Percentiles rank a stretch among this genome's conserved stretches.
Evolutionary conservation across 2,329 filamentous ascomycete species (phyloP).

Genomic region (Alternaria consortialis): DNA sequence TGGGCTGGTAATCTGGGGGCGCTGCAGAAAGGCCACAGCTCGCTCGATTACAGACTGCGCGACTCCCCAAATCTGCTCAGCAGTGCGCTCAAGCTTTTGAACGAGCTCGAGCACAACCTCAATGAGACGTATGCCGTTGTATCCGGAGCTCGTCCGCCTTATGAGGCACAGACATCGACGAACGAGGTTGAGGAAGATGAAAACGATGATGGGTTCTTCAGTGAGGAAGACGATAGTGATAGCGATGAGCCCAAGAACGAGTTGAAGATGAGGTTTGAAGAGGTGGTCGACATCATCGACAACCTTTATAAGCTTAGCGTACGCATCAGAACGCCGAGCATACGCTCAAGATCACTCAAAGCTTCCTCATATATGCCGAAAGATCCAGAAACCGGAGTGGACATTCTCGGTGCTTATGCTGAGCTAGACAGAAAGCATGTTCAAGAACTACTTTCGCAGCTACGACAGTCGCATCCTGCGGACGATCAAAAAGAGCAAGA

Average conservation of each 20-base stretch:
- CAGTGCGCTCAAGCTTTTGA: conserved; percentile 46
- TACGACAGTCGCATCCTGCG: conserved; percentile 26
- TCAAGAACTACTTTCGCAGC: conserved; percentile 38
- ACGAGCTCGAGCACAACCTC: conserved; percentile 45
- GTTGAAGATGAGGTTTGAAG: conserved; percentile 46
- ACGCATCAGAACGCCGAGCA: conserved; percentile 47
- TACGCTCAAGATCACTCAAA: conserved; percentile 47
- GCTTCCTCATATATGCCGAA: conserved; percentile 47
- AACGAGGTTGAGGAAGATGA: conserved; percentile 28
- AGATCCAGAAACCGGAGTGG: conserved; percentile 48
- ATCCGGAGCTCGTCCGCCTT: conserved; percentile 42
- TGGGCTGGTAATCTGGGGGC: conserved; percentile 50
- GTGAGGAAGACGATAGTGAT: conserved; percentile 34
- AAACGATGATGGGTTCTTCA: conserved; percentile 40
- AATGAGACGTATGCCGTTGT: conserved; percentile 39
- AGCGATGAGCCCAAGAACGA: conserved; percentile 37
- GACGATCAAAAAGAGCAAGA: conserved; percentile 25
- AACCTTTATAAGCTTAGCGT: conserved; percentile 51
- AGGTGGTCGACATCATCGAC: conserved; percentile 50
- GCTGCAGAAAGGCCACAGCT: conserved; percentile 49
- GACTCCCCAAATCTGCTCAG: conserved; percentile 46
- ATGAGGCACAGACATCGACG: conserved; percentile 39
- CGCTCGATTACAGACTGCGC: conserved; percentile 49
- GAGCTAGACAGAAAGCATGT: conserved; percentile 41
- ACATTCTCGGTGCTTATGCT: conserved; percentile 45